Base-by-base conservation (phyloP, 169 alveolate species). In the Cystoisospora suis region DNA sequence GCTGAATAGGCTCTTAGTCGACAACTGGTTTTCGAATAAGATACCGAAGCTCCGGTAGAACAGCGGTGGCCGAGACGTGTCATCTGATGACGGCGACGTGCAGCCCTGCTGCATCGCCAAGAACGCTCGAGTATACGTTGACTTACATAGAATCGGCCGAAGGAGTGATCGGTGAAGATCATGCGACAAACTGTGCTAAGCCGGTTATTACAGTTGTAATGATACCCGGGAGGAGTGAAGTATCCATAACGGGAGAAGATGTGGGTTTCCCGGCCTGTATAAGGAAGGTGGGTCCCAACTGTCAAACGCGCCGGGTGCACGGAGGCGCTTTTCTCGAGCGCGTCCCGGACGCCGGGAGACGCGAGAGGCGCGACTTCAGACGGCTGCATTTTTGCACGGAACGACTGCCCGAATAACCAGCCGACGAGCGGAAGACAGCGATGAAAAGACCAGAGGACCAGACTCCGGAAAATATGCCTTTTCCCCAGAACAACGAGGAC, bases 241-340 rank as follows among this genome's bases (percentile, higher is more conserved):
- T 88, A 77, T 2, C 92, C 92, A 58, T 70, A 47, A 23, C 92
- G 92, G 7, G 92, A 88, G 72, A 88, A 88, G n/a, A 88, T 77
- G 47, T 88, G 88, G 15, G 83, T 86, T 23, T 88, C 92, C 44
- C 92, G 81, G 42, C 92, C 92, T 17, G 92, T 88, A 56, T 88
- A 88, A 0, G 92, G 92, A 69, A 88, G 85, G 45, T 88, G 92
- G 46, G 42, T 81, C 1, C 92, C 92, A 9, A 88, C 92, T 42
- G 69, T 88, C 61, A 70, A 59, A 4, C 92, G 88, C 49, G 88
- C 92, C 1, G 92, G 92, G 34, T 88, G 77, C 58, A 77, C 65
- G 32, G 32, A 34, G 0, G 75, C 75, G 12, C 89, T 12, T 27
- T 81, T 17, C 29, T 40, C 88, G 20, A 75, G 89, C 75, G 92